Evolutionary conservation across 192 early-diverging fungal genomes (phyloP).

Genomic region (Backusella morwellensis): DNA sequence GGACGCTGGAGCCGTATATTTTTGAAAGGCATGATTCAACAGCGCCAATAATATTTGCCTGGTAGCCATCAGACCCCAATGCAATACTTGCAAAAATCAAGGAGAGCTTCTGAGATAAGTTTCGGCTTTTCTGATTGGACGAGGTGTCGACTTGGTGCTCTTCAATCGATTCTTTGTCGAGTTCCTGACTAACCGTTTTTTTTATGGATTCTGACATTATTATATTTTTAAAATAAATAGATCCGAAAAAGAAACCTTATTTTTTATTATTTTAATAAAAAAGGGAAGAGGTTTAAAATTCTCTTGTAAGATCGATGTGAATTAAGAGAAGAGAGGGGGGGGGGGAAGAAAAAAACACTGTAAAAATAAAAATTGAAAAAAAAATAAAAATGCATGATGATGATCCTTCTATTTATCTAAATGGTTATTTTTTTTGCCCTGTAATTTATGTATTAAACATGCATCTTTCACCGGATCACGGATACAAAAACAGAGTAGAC

Average conservation of each 20-base stretch:
- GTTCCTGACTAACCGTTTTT: not conserved
- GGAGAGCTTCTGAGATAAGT: slow-evolving; percentile 16
- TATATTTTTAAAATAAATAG: not conserved
- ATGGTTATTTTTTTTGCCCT: not conserved
- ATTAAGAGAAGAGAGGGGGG: not conserved
- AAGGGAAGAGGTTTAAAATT: not conserved
- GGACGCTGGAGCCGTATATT: slow-evolving; percentile 36
- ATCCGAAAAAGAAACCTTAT: not conserved
- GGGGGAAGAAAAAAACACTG: not conserved
- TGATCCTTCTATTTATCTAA: not conserved
- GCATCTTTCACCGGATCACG: not conserved
- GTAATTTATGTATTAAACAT: not conserved
- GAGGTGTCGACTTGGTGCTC: not conserved
- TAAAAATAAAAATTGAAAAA: not conserved
- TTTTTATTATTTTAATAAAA: not conserved
- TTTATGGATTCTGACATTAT: not conserved
- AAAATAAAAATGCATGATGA: not conserved
- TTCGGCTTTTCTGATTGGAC: not conserved
- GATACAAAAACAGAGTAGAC: not conserved
- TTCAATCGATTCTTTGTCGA: not conserved
- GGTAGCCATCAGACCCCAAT: slow-evolving; percentile 48
- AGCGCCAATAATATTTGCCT: slow-evolving; percentile 45
- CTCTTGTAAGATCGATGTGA: not conserved
- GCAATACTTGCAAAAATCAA: slow-evolving; percentile 36
- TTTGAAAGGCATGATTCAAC: slow-evolving; percentile 40